Evolutionary conservation across 768 basidiomycete species (phyloP).

Genomic region (Gloeopeniophorella convolvens): DNA sequence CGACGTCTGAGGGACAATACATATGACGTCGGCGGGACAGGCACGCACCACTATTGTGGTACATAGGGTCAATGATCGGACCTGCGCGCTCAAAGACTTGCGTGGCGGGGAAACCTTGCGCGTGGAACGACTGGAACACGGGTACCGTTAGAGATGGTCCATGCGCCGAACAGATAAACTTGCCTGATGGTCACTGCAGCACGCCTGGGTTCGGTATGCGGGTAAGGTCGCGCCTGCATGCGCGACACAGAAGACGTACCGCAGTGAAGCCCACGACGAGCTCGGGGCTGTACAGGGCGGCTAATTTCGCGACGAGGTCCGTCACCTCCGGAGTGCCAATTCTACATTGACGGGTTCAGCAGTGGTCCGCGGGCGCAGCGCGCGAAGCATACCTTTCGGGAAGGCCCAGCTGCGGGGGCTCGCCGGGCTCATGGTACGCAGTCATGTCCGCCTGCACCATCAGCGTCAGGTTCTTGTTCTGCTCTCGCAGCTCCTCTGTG

Average conservation of each 20-base stretch:
- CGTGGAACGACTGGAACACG: constrained; percentile 57
- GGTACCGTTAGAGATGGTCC: background rate
- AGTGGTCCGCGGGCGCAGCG: background rate
- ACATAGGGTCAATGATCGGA: constrained; percentile 82
- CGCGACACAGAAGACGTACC: constrained; percentile 31
- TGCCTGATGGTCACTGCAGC: constrained; percentile 90
- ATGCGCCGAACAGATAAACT: constrained; percentile 4
- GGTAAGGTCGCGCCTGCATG: background rate
- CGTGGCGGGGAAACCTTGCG: constrained; percentile 79
- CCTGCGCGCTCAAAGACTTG: constrained; percentile 87
- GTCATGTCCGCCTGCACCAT: constrained; percentile 95
- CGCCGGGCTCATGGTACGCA: constrained; percentile 70
- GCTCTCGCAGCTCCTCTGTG: constrained; percentile 50
- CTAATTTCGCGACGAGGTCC: constrained; percentile 67
- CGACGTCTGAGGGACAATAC: background rate
- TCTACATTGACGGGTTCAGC: constrained; percentile 33
- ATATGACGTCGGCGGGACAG: background rate
- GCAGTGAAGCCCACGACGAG: constrained; percentile 60
- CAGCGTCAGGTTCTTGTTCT: constrained; percentile 61
- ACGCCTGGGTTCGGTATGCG: constrained; percentile 44
- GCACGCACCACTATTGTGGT: constrained; percentile 68
- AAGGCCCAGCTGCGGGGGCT: constrained; percentile 79
- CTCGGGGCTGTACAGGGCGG: constrained; percentile 77
- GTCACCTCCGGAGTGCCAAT: constrained; percentile 75
- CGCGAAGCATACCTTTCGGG: constrained; percentile 50